Evolutionary conservation across 2,329 filamentous ascomycete genomes (phyloP).

Genomic region (Neonectria neomacrospora): DNA sequence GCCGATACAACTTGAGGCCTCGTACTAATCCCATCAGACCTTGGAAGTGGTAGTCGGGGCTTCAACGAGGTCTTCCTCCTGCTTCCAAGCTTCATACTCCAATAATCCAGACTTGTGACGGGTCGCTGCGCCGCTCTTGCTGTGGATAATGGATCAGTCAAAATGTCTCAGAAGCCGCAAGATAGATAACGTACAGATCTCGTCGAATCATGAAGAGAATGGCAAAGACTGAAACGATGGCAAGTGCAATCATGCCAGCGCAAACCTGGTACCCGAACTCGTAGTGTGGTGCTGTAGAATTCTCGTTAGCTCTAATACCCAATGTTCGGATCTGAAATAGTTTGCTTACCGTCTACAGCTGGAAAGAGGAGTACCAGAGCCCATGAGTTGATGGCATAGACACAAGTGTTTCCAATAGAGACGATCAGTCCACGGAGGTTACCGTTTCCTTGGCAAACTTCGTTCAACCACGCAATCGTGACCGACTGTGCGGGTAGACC

Average conservation of each 20-base stretch:
- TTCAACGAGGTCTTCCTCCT: not conserved
- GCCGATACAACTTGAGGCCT: not conserved
- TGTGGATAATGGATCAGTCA: not conserved
- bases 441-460: conserved; percentile 27
- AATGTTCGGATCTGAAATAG: not conserved
- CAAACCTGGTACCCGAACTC: conserved; percentile 25
- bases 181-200: conserved; percentile 22
- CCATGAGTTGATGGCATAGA: conserved; percentile 29
- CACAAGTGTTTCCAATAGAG: conserved; percentile 24
- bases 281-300: conserved; percentile 19
- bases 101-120: conserved; percentile 20
- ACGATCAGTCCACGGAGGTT: conserved; percentile 25
- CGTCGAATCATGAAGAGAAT: conserved; percentile 19
- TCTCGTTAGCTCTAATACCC: not conserved
- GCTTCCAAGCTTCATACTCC: conserved; percentile 28
- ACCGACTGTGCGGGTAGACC: conserved; percentile 26
- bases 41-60: not conserved
- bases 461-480: conserved; percentile 27
- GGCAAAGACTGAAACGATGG: conserved; percentile 18
- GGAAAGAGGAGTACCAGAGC: conserved; percentile 25
- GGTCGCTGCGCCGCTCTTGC: conserved; percentile 18
- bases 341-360: conserved; percentile 20
- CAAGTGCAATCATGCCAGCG: conserved; percentile 19
- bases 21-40: not conserved
- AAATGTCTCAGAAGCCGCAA: not conserved